These are phyloP conservation scores for Sphenostylis stenocarpa DNA, from an alignment of 306 rosid species.

Conservation along the genomic window DNA sequence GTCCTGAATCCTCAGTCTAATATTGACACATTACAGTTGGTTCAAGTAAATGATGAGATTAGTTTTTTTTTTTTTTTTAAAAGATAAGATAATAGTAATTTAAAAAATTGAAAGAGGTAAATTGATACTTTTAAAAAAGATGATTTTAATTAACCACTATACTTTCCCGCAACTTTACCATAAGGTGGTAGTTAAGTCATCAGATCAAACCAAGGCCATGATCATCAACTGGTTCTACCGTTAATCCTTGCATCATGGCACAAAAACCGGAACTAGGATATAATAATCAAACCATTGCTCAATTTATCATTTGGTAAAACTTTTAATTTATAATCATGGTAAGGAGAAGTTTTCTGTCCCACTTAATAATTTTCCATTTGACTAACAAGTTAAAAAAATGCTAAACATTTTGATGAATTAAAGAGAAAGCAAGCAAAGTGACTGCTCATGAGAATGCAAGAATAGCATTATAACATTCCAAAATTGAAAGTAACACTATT, in stretches of 20 bases:
- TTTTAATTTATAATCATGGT: neutral
- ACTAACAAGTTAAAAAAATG: neutral
- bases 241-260: neutral
- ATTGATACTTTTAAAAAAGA: neutral
- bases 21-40: too few species aligned
- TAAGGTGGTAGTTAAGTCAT: neutral
- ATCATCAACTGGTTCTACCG: neutral
- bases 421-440: neutral
- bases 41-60: too few species aligned
- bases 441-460: neutral
- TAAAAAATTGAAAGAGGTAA: neutral
- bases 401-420: neutral
- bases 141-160: neutral
- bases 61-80: too few species aligned
- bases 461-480: slow-evolving; percentile 5
- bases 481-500: slow-evolving; percentile 4
- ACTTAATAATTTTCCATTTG: neutral
- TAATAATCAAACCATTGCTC: neutral
- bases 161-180: neutral
- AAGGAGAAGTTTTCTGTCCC: neutral
- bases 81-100: neutral
- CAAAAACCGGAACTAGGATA: neutral
- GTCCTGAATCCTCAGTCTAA: too few species aligned
- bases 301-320: neutral
- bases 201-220: neutral